phyloP scores from a whole-genome alignment of 495 filamentous ascomycete genomes.

The Mytilinidion resinicola region DNA sequence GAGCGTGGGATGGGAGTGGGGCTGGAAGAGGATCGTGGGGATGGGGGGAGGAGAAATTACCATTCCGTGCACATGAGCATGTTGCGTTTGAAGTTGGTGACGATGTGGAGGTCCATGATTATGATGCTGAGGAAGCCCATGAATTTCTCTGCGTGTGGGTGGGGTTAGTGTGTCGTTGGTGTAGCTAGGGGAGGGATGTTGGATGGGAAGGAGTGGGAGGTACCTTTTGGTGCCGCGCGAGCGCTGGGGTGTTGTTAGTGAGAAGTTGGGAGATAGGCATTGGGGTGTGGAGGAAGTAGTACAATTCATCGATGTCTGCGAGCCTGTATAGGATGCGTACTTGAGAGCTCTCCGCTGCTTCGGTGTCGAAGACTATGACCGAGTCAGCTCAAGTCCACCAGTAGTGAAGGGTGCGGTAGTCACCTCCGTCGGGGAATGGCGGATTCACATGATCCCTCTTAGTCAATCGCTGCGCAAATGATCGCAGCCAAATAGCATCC shows the following conservation, averaged over 20 bases:
- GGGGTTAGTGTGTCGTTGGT: neutral
- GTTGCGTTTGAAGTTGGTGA: conserved; percentile 39
- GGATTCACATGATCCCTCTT: conserved; percentile 50
- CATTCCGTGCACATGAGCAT: conserved; percentile 54
- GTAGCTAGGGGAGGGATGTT: neutral
- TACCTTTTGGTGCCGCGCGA: conserved; percentile 37
- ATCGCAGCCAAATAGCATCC: conserved; percentile 54
- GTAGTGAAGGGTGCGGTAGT: no score
- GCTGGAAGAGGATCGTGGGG: neutral
- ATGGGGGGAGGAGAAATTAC: conserved; percentile 29
- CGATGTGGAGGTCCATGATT: conserved; percentile 49
- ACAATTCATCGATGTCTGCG: conserved; percentile 55
- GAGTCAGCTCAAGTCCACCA: neutral
- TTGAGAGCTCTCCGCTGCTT: conserved; percentile 40
- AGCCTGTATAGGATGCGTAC: conserved; percentile 50
- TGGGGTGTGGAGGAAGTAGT: neutral
- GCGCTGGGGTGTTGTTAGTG: conserved; percentile 21
- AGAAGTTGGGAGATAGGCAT: neutral
- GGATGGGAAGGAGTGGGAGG: no score
- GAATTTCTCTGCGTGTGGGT: conserved; percentile 36
- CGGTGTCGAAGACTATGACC: conserved; percentile 44
- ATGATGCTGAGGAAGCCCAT: conserved; percentile 55
- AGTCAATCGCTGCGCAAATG: conserved; percentile 43
- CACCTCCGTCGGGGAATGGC: conserved; percentile 44
- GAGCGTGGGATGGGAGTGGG: neutral